These are phyloP conservation scores for Calonectria fujianensis DNA, from an alignment of 2,329 filamentous ascomycete species.

Conservation along the genomic window DNA sequence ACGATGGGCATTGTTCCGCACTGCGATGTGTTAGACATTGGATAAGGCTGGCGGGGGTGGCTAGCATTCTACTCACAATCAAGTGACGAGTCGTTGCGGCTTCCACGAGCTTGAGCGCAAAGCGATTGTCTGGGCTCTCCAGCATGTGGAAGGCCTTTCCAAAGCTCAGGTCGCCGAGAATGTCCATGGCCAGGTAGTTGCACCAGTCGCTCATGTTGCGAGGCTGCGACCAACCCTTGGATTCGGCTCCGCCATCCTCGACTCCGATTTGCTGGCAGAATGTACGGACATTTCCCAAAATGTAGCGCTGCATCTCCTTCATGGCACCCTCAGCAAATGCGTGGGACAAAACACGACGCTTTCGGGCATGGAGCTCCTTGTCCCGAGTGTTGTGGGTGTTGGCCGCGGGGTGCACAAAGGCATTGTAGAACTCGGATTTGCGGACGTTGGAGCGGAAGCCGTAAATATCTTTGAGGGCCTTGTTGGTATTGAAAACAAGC, in stretches of 20 bases:
- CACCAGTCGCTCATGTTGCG: constrained; percentile 80
- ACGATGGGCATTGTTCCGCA: constrained; percentile 84
- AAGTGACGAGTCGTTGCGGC: constrained; percentile 81
- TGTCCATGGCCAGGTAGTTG: constrained; percentile 78
- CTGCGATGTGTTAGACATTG: constrained; percentile 59
- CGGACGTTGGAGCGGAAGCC: constrained; percentile 77
- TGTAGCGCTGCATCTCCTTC: constrained; percentile 81
- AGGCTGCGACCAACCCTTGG: constrained; percentile 74
- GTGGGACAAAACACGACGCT: constrained; percentile 82
- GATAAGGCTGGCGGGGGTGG: neutral
- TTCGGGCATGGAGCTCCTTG: constrained; percentile 80
- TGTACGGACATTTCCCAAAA: constrained; percentile 79
- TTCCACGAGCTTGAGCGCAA: constrained; percentile 80
- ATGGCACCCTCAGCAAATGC: constrained; percentile 81
- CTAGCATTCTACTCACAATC: constrained; percentile 71
- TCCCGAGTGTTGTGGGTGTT: constrained; percentile 85
- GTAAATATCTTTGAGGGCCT: constrained; percentile 80
- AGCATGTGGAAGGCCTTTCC: constrained; percentile 79
- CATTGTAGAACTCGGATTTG: constrained; percentile 84
- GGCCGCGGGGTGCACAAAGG: constrained; percentile 81
- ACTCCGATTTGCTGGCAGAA: constrained; percentile 77
- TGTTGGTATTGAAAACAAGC: constrained; percentile 84
- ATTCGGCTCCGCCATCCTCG: constrained; percentile 62
- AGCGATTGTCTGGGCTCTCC: constrained; percentile 75
- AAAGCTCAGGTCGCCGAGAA: constrained; percentile 76